A percentile compares a stretch with the other conserved stretches of the same genome.
Evolutionary conservation across 2,329 filamentous ascomycete genomes (phyloP).

Genomic region (Aspergillus costaricaensis): DNA sequence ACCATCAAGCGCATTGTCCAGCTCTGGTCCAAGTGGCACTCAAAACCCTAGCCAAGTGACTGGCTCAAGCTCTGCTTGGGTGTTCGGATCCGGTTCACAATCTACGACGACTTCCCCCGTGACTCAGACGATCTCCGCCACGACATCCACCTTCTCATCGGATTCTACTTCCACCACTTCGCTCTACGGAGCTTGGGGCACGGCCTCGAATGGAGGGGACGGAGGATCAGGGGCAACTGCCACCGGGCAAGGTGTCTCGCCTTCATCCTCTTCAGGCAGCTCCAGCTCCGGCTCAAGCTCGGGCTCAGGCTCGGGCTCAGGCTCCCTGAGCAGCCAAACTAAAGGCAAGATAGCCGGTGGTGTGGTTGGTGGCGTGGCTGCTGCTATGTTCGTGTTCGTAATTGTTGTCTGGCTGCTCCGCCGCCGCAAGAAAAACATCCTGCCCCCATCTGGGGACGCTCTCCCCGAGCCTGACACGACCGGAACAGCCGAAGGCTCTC

Average conservation of each 20-base stretch:
- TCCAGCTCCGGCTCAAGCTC: conserved; percentile 9
- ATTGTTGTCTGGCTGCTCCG: conserved; percentile 41
- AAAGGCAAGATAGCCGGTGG: conserved; percentile 62
- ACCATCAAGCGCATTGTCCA: background rate
- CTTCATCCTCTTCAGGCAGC: conserved; percentile 11
- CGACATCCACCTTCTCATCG: conserved; percentile 11
- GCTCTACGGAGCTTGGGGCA: conserved; percentile 1
- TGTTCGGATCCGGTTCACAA: background rate
- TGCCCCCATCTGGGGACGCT: conserved; percentile 19
- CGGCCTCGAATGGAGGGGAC: conserved; percentile 7
- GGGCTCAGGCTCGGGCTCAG: conserved; percentile 14
- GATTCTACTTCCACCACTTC: conserved; percentile 5
- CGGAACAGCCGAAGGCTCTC: conserved; percentile 18
- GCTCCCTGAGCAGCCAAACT: conserved; percentile 30
- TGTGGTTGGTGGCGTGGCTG: conserved; percentile 64
- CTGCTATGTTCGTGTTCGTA: conserved; percentile 54
- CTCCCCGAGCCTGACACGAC: conserved; percentile 29
- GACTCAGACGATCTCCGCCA: background rate
- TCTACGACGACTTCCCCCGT: background rate
- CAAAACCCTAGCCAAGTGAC: background rate
- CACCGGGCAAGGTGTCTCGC: conserved; percentile 8
- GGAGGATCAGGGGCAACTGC: conserved; percentile 17
- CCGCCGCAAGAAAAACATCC: conserved; percentile 50
- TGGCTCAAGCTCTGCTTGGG: background rate
- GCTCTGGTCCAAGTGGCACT: background rate